phyloP scores from a whole-genome alignment of 768 basidiomycete genomes.

The Hirschioporus abietinus region DNA sequence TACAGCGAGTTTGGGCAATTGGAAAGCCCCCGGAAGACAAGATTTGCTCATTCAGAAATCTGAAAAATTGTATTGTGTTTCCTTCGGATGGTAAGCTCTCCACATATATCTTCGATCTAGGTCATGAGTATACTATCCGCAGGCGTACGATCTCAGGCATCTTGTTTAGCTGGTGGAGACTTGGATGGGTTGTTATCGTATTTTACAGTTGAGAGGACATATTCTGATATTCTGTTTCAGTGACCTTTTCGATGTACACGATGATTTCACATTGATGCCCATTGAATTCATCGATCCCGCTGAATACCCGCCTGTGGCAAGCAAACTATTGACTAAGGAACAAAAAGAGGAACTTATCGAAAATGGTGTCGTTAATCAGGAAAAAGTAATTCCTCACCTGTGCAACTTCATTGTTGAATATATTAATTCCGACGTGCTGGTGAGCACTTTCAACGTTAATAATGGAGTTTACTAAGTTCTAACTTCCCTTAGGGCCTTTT shows the following conservation, averaged over 20 bases:
- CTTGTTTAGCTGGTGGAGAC: constrained; percentile 70
- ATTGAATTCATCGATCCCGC: constrained; percentile 44
- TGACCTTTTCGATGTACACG: constrained; percentile 61
- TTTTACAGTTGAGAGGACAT: neutral
- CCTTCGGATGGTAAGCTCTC: constrained; percentile 47
- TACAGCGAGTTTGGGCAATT: constrained; percentile 66
- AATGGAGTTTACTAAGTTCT: constrained; percentile 5
- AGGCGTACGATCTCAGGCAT: constrained; percentile 62
- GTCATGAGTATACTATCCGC: constrained; percentile 3
- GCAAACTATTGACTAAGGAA: neutral
- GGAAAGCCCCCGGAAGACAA: constrained; percentile 57
- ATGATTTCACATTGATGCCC: constrained; percentile 50
- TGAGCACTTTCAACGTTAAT: constrained; percentile 25
- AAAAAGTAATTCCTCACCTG: constrained; percentile 38
- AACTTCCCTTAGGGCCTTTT: constrained; percentile 50
- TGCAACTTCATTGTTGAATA: constrained; percentile 81
- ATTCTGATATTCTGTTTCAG: constrained; percentile 28
- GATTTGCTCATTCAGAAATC: constrained; percentile 50
- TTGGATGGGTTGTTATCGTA: constrained; percentile 60
- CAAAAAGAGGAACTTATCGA: constrained; percentile 4
- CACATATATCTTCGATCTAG: neutral
- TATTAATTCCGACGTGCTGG: constrained; percentile 77
- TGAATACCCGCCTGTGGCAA: constrained; percentile 35
- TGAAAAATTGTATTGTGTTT: constrained; percentile 71
- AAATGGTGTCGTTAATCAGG: constrained; percentile 47